A percentile compares a stretch with the other conserved stretches of the same genome.
These are phyloP conservation scores for Hibiscus trionum DNA, from an alignment of 345 rosid genomes.

Conservation along the genomic window DNA sequence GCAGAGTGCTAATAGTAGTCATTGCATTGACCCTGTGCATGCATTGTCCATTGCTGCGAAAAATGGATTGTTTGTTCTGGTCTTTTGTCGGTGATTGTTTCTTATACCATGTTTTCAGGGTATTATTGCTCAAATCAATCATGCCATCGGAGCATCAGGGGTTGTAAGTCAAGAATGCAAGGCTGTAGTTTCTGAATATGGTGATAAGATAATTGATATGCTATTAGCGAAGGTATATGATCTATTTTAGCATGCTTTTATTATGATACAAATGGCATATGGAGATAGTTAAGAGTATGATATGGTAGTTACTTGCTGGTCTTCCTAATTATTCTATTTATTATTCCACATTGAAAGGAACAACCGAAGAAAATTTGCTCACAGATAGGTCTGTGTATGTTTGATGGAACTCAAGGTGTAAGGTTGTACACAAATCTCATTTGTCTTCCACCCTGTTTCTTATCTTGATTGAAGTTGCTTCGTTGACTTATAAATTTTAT, in stretches of 20 bases:
- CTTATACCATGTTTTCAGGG: slow-evolving; percentile 23
- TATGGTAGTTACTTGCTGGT: not conserved
- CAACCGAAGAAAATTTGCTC: slow-evolving; percentile 50
- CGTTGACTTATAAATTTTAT: not conserved
- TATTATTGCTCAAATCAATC: slow-evolving; percentile 52
- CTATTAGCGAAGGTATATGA: slow-evolving; percentile 19
- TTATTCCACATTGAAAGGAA: slow-evolving; percentile 25
- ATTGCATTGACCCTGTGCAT: not conserved
- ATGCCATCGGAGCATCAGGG: slow-evolving; percentile 69
- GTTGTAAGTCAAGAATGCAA: slow-evolving; percentile 60
- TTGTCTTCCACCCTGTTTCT: not conserved
- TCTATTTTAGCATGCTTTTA: not conserved
- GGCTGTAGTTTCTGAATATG: slow-evolving; percentile 50
- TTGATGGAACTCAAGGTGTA: slow-evolving; percentile 39
- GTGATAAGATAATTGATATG: slow-evolving; percentile 45
- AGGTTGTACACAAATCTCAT: slow-evolving; percentile 19
- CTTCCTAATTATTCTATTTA: not conserved
- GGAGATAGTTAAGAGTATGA: not conserved
- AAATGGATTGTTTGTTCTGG: not conserved
- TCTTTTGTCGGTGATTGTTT: not conserved
- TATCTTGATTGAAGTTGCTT: not conserved
- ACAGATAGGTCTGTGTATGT: slow-evolving; percentile 47
- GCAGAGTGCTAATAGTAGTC: not conserved
- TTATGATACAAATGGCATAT: not conserved
- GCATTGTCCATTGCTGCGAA: not conserved